Percentiles rank a stretch among this genome's conserved stretches.
Conservation (phyloP, 164 flowering plant species). For the Dillenia suffruticosa region DNA sequence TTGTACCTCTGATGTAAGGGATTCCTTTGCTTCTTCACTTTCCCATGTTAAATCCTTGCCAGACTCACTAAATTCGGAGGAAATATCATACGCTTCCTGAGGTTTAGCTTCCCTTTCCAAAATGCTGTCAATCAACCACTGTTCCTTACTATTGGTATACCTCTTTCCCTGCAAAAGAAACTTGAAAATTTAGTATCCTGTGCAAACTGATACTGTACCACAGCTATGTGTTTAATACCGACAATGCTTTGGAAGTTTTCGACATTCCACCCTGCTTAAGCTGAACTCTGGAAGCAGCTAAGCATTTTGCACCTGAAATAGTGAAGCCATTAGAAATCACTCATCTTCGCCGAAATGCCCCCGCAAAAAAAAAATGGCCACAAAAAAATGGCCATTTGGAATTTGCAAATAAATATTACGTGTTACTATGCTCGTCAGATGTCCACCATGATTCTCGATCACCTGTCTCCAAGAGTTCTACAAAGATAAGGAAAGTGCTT, state of each 20-base stretch:
- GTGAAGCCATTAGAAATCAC: background rate
- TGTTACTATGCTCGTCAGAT: conserved; percentile 43
- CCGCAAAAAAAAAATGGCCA: background rate
- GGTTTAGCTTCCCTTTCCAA: conserved; percentile 58
- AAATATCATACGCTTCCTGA: conserved; percentile 62
- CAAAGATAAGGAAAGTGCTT: background rate
- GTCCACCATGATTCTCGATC: conserved; percentile 74
- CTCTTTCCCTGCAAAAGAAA: conserved; percentile 39
- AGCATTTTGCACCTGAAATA: conserved; percentile 52
- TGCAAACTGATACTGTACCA: too few species aligned
- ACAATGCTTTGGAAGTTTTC: conserved; percentile 74
- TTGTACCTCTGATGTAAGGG: conserved; percentile 53
- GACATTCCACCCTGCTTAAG: conserved; percentile 72
- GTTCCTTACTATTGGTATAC: conserved; percentile 68
- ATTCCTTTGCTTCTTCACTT: conserved; percentile 57
- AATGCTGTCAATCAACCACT: conserved; percentile 72
- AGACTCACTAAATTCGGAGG: conserved; percentile 42
- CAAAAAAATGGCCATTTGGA: background rate
- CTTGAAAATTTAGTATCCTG: background rate
- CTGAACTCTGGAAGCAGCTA: conserved; percentile 64
- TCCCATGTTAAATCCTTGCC: conserved; percentile 77
- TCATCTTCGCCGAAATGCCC: too few species aligned
- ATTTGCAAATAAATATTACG: conserved; percentile 21
- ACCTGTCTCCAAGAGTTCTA: conserved; percentile 60
- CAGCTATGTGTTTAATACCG: conserved; percentile 12